phyloP scores from a whole-genome alignment of 139 green algal species.

The Deuterostichococcus epilithicus region DNA sequence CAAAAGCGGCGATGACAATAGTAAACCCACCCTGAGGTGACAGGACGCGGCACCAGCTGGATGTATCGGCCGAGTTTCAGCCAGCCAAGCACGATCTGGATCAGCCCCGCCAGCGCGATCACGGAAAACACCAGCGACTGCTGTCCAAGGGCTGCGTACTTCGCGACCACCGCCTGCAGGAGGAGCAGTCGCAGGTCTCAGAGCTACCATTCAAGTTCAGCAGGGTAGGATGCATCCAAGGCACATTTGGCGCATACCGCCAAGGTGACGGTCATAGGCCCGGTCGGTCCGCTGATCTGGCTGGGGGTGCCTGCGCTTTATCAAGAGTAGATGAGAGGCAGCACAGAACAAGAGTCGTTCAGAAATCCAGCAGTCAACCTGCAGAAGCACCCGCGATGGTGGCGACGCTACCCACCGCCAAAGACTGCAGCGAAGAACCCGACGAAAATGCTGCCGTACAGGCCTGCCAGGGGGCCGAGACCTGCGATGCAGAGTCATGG shows the following conservation, averaged over 20 bases:
- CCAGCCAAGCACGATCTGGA: slow-evolving; percentile 23
- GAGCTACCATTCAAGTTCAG: no score
- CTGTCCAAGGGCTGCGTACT: slow-evolving; percentile 3
- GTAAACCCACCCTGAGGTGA: slow-evolving; percentile 24
- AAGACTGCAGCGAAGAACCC: slow-evolving; percentile 30
- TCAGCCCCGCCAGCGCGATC: slow-evolving; percentile 13
- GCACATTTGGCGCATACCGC: not conserved
- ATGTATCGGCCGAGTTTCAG: slow-evolving; percentile 26
- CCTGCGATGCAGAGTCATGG: slow-evolving; percentile 7
- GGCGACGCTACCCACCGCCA: slow-evolving; percentile 5
- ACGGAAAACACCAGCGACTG: slow-evolving; percentile 11
- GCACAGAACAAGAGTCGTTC: no score
- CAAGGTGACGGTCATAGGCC: slow-evolving; percentile 26
- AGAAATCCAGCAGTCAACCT: no score
- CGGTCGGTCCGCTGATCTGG: slow-evolving; percentile 25
- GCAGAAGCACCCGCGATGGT: no score
- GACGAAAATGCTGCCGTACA: slow-evolving; percentile 28
- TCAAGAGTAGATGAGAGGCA: no score
- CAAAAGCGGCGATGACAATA: no score
- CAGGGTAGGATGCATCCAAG: not conserved
- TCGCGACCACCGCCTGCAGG: slow-evolving; percentile 1
- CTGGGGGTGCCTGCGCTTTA: slow-evolving; percentile 4
- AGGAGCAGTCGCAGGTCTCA: no score
- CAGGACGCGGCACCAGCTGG: slow-evolving; percentile 23
- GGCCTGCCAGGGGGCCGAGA: slow-evolving; percentile 17